Base-by-base conservation (phyloP, 2,329 filamentous ascomycete genomes). In the Aspergillus piperis region DNA sequence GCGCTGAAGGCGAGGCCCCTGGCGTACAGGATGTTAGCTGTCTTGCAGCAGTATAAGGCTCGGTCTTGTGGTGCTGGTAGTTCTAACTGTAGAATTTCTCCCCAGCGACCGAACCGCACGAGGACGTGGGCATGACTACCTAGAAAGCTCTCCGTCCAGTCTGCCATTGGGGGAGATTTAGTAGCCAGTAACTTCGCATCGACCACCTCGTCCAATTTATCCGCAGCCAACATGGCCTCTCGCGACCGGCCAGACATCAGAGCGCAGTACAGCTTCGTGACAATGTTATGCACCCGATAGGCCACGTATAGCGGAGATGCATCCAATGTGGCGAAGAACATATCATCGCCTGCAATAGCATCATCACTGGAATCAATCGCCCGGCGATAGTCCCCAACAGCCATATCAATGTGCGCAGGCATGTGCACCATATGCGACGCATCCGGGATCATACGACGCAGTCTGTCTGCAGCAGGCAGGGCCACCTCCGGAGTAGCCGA, bases 331-430 rank as follows among this genome's bases (percentile, higher is more conserved):
- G 8, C 10, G 2, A 90, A 80, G 68, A 84, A 92, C 64, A 84
- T 85, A 54, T 89, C 84, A 68, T 93, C 89, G 1, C 88, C 88
- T 0, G 75, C 68, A 49, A 89, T 86, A 6, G 89, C 89, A 23
- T 83, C 80, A 2, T 82, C 77, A 70, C 92, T 93, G 6, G 87
- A 87, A 2, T 79, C 78, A 54, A 91, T 86, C 3, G 87, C 87
- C 4, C 80, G 79, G 19, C 82, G 78, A 69, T 91, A 92, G 67
- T 91, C 84, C n/a, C 90, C 90, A 25, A 87, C 83, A 0, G 92
- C 81, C 5, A 90, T 83, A 70, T 92, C 89, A 32, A 92, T 81
- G 70, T 92, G 90, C 0, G 86, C 86, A 0, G 90, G 89, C 90
- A 93, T 92, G 70, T 91, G 89, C 38, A 86, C 80, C 1, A 91